Evolutionary conservation across 768 basidiomycete species (phyloP).

Genomic region (Dendrothele bispora): DNA sequence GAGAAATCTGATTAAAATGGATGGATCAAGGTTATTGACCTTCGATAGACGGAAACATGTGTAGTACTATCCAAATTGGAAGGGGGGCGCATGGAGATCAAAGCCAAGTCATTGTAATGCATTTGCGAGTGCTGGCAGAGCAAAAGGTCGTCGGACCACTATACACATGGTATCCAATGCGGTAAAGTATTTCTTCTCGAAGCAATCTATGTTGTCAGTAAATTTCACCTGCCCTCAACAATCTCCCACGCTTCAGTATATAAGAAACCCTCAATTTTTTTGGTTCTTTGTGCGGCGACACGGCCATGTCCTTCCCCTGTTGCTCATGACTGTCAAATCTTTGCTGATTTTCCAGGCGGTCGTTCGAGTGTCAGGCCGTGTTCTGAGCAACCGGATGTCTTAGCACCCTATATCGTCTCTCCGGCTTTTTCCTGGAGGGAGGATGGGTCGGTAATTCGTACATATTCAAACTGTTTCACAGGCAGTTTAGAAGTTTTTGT

Average conservation of each 20-base stretch:
- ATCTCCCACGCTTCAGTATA: neutral
- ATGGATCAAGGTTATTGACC: neutral
- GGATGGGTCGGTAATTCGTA: slow-evolving; percentile 81
- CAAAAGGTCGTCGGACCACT: neutral
- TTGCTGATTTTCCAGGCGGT: slow-evolving; percentile 51
- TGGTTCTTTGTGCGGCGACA: slow-evolving; percentile 74
- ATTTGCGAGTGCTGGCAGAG: neutral
- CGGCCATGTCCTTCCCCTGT: slow-evolving; percentile 78
- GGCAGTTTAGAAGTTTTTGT: too few species aligned
- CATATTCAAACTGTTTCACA: slow-evolving; percentile 27
- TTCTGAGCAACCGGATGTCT: slow-evolving; percentile 77
- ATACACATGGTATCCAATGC: neutral
- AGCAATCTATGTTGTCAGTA: neutral
- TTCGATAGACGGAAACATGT: neutral
- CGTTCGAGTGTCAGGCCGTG: slow-evolving; percentile 92
- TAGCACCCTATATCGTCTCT: slow-evolving; percentile 68
- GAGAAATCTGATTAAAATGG: neutral
- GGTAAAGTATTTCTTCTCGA: neutral
- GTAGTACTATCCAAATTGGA: neutral
- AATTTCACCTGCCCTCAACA: neutral
- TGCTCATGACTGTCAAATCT: slow-evolving; percentile 72
- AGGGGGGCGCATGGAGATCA: neutral
- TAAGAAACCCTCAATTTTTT: neutral
- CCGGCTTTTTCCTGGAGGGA: slow-evolving; percentile 39
- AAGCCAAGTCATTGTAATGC: neutral